Conservation (phyloP, 768 basidiomycete species). For the Collybia sordida region DNA sequence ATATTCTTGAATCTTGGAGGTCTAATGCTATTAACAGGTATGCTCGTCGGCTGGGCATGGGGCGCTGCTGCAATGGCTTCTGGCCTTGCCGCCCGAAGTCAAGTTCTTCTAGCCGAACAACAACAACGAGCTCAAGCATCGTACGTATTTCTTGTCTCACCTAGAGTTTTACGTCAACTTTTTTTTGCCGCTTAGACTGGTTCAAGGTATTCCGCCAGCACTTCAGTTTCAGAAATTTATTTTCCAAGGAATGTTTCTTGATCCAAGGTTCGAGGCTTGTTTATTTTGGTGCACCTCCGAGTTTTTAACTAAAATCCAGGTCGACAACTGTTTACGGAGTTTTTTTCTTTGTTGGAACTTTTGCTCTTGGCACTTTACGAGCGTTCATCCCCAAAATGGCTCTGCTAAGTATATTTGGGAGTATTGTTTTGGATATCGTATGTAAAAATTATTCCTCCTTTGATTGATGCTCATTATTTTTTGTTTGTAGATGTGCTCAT, state of each 20-base stretch:
- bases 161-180: background rate
- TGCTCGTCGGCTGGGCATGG: constrained; percentile 49
- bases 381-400: constrained; percentile 40
- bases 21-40: constrained; percentile 21
- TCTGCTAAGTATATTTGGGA: constrained; percentile 41
- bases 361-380: constrained; percentile 33
- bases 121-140: constrained; percentile 31
- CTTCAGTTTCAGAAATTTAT: constrained; percentile 31
- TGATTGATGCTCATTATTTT: background rate
- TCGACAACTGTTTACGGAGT: constrained; percentile 43
- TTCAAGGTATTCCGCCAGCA: constrained; percentile 22
- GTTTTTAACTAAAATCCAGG: constrained; percentile 12
- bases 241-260: constrained; percentile 41
- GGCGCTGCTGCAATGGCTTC: constrained; percentile 44
- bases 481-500: constrained; percentile 31
- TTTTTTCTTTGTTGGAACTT: constrained; percentile 43
- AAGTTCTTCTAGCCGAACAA: constrained; percentile 31
- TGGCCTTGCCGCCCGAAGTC: constrained; percentile 33
- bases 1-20: background rate
- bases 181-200: constrained; percentile 14
- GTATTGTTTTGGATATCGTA: constrained; percentile 43
- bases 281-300: background rate
- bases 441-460: background rate
- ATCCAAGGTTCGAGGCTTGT: constrained; percentile 32
- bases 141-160: constrained; percentile 21